Base-by-base conservation (phyloP, 441 rosid species). In the Euphorbia corollata region DNA sequence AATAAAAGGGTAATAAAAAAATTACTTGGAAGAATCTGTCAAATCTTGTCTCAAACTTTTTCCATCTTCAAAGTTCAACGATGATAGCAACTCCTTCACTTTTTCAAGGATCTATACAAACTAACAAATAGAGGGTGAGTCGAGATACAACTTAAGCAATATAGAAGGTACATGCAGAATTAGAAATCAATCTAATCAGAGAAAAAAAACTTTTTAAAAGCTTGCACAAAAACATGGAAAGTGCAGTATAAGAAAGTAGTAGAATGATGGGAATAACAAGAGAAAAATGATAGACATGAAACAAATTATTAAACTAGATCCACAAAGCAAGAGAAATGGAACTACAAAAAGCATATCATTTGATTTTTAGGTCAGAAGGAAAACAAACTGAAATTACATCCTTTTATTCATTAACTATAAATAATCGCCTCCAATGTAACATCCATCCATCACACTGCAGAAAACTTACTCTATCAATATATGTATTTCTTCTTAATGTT, bases 61-160 rank as follows among this genome's bases (percentile, higher is more conserved):
- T 67, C 78, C 79, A 68, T 76, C 84, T 69, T 82, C 92, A 58
- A 34, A 45, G 71, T 82, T 84, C 68, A 84, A 61, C 45, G 66
- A 18, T 59, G 89, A 83, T 20, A 76, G 80, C 74, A 88, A 64
- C 75, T 85, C 88, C 85, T 77, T 85, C 78, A 88, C 82, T 73
- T 79, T 84, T 19, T 73, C 76, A 77, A 71, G 81, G 71, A 86
- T 83, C 96, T 90, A 74, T 48, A 65, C 59, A 58, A 85, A 16
- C 36, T 70, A 68, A 68, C 67, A 64, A 23, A 68, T 23, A 65
- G 54, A 51, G 43, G 15, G 76, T 48, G 58, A 59, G 41, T 56
- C 53, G 60, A 45, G 53, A 36, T 2, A 60, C 16, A 30, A 59
- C 51, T 43, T 36, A 68, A 23, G 50, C 62, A 64, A 27, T 5